phyloP scores from a whole-genome alignment of 192 early-diverging fungal genomes.

The Coemansia sp. region DNA sequence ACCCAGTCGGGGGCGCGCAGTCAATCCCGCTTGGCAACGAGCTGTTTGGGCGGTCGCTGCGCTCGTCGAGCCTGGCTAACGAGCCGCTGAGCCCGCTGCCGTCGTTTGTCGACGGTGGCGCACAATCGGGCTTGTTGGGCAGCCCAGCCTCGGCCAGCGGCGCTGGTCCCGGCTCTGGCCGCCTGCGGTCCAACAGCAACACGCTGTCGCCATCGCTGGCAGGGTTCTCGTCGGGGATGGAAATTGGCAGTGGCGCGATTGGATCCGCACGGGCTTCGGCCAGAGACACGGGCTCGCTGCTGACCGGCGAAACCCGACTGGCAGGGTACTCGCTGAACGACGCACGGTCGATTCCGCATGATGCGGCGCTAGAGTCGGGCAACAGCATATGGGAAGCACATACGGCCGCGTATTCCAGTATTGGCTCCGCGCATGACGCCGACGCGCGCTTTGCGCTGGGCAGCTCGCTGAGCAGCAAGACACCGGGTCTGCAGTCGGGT shows the following conservation, averaged over 20 bases:
- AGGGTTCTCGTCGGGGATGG: constrained; percentile 21
- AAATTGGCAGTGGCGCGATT: constrained; percentile 5
- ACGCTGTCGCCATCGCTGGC: constrained; percentile 20
- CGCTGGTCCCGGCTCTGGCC: constrained; percentile 3
- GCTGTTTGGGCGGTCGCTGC: constrained; percentile 37
- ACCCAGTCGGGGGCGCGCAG: constrained; percentile 27
- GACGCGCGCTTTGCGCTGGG: constrained; percentile 10
- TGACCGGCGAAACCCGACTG: constrained; percentile 18
- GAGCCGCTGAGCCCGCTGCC: constrained; percentile 35
- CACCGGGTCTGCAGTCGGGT: constrained; percentile 4
- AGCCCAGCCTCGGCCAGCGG: constrained; percentile 14
- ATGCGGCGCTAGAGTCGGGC: not conserved
- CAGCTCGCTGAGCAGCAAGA: not conserved
- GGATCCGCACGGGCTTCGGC: constrained; percentile 3
- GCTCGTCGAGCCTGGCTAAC: constrained; percentile 27
- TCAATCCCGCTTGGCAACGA: constrained; percentile 30
- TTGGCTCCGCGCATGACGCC: constrained; percentile 2
- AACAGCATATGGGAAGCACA: constrained; percentile 26
- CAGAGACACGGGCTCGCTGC: constrained; percentile 10
- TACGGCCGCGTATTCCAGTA: constrained; percentile 1
- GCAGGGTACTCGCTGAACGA: constrained; percentile 31
- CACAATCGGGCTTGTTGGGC: constrained; percentile 8
- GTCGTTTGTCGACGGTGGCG: constrained; percentile 2
- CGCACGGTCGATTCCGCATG: constrained; percentile 12
- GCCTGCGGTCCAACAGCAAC: constrained; percentile 37